Evolutionary conservation across 78 protist species (phyloP), one percentile per base, ranked within the genome.

Genomic region (Paulinella micropora): DNA sequence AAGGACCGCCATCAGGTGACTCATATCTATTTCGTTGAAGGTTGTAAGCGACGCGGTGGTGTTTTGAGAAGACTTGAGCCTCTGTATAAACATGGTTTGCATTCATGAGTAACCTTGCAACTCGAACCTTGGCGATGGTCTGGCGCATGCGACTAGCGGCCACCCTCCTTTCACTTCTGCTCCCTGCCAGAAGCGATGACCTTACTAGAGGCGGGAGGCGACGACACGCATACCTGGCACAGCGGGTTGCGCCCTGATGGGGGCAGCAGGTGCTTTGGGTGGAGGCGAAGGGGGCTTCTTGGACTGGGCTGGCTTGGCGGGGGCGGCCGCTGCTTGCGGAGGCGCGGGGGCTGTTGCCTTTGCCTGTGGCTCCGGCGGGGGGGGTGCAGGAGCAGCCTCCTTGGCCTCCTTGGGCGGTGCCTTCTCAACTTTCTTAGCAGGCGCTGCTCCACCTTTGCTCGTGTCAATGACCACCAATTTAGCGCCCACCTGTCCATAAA

Each of bases 41-140:
- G 99, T 97, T 77, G 99, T 97, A 86, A 97, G 96, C 95, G 92
- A 88, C 32, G 99, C 99, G 3, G 93, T 92, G 15, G 96, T 94
- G 92, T 96, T 95, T 91, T 97, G 93, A 29, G 98, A 83, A 3
- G 93, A 97, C 95, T 97, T 97, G 73, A 97, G 93, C 3, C 98
- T 90, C 93, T 94, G 95, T 29, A n/a, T n/a, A n/a, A n/a, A n/a
- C n/a, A n/a, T n/a, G n/a, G n/a, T n/a, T n/a, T n/a, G 98, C 98
- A 3, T 94, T 95, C 86, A n/a, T n/a, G n/a, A n/a, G n/a, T n/a
- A n/a, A n/a, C n/a, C n/a, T n/a, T n/a, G n/a, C n/a, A n/a, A n/a
- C n/a, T n/a, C n/a, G n/a, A n/a, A n/a, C n/a, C n/a, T n/a, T n/a
- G n/a, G n/a, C n/a, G 23, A 64, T 64, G 23, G 34, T 15, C 77